Evolutionary conservation across 2,329 filamentous ascomycete species (phyloP).

Genomic region (Stachybotrys chlorohalonatus): DNA sequence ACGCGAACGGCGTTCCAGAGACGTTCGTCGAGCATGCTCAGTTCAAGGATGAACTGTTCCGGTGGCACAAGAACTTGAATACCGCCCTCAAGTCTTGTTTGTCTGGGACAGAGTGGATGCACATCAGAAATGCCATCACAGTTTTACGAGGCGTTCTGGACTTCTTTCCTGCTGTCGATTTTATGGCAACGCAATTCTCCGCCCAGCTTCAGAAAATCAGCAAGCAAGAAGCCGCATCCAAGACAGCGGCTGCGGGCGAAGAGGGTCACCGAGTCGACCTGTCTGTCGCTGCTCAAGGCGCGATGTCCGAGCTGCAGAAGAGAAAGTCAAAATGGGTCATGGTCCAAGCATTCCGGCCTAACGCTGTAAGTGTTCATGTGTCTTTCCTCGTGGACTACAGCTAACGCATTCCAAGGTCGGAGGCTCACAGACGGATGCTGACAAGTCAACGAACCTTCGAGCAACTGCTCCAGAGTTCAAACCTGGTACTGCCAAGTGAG

Average conservation of each 20-base stretch:
- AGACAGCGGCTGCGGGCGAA: constrained; percentile 36
- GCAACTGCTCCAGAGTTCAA: constrained; percentile 57
- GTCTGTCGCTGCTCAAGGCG: constrained; percentile 62
- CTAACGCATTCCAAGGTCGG: constrained; percentile 18
- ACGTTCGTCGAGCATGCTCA: constrained; percentile 74
- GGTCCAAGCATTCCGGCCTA: constrained; percentile 63
- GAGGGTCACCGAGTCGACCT: constrained; percentile 62
- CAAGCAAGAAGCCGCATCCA: constrained; percentile 46
- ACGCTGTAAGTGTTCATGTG: constrained; percentile 37
- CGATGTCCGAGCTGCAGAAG: constrained; percentile 61
- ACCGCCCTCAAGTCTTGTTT: constrained; percentile 75
- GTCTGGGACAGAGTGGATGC: constrained; percentile 84
- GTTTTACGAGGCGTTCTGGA: constrained; percentile 74
- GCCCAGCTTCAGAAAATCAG: constrained; percentile 58
- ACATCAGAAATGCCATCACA: constrained; percentile 91
- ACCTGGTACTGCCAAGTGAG: constrained; percentile 33
- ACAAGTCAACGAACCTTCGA: constrained; percentile 37
- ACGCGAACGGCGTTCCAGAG: constrained; percentile 55
- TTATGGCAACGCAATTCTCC: constrained; percentile 65
- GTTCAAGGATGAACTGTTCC: constrained; percentile 76
- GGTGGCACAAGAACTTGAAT: constrained; percentile 82
- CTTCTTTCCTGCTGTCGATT: constrained; percentile 81
- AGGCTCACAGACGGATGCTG: constrained; percentile 16
- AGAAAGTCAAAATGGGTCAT: constrained; percentile 61
- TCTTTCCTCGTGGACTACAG: not conserved